Base-by-base conservation (phyloP, 2,329 filamentous ascomycete species). In the Remersonia thermophila region DNA sequence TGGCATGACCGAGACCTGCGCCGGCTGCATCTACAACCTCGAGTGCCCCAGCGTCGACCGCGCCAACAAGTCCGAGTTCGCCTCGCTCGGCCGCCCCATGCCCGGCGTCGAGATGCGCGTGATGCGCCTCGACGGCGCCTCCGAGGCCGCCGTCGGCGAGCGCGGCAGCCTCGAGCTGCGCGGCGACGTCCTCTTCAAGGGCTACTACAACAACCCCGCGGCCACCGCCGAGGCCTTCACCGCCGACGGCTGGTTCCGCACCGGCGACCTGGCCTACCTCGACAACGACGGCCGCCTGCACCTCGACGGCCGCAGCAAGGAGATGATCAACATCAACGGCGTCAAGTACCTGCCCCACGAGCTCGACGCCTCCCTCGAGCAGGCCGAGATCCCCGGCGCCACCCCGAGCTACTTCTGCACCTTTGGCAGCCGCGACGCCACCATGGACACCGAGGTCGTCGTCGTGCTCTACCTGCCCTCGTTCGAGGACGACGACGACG, bases 161-260 rank as follows among this genome's bases (percentile, higher is more conserved):
- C 51, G 61, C 5, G 76, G 77, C 2, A 67, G 77, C 49, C 59
- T 81, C 12, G 73, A 72, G 62, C 57, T 80, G 0, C 62, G 63
- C 3, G 73, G 66, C 2, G 65, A 66, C 0, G 73, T 76, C 30
- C 60, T 83, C 7, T 80, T 80, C 61, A 66, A 70, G 38, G 67
- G 69, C 2, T 82, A 83, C 49, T 79, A 72, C 66, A 61, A 62
- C 32, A 74, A 77, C 35, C 59, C 63, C 0, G 57, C 65, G 31
- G 74, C 71, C 2, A 82, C 77, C 0, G 50, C 46, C 11, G 66
- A 73, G 20, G 69, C 70, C 1, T 62, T 78, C 35, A 74, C 69
- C 1, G 56, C 65, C 0, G 58, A 64, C 42, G 56, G 57, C 2
- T 66, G 62, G 60, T 65, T 65, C 38, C 43, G 42, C 5, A 66